These are phyloP conservation scores for Corchorus olitorius DNA, from an alignment of 345 rosid species.

Conservation along the genomic window DNA sequence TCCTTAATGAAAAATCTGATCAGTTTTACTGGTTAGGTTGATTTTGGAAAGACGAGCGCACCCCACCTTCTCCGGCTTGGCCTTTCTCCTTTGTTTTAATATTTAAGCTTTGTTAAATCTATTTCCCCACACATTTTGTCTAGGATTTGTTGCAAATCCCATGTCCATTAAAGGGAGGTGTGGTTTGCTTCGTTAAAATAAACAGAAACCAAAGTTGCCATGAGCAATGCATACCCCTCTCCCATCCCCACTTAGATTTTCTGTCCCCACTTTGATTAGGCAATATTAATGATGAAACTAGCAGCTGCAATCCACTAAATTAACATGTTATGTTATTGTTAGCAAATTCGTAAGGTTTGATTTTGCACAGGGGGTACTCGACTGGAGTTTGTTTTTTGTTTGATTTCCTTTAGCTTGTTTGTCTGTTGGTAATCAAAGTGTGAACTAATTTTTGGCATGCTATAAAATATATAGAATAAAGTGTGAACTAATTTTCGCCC, in stretches of 20 bases:
- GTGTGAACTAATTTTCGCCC: too few species aligned
- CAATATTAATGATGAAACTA: too few species aligned
- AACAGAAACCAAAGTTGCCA: background rate
- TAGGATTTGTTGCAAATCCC: background rate
- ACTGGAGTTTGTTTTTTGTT: too few species aligned
- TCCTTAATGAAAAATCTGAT: background rate
- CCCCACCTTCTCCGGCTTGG: background rate
- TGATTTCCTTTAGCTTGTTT: too few species aligned
- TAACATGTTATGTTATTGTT: too few species aligned
- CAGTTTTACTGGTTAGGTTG: background rate
- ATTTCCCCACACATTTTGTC: background rate
- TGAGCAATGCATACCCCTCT: background rate
- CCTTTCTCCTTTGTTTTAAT: background rate
- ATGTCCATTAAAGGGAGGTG: background rate
- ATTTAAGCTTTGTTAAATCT: background rate
- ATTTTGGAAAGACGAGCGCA: background rate
- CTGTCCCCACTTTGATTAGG: conserved; percentile 2
- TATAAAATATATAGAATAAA: too few species aligned
- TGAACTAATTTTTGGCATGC: too few species aligned
- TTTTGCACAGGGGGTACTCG: too few species aligned
- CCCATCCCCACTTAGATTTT: background rate
- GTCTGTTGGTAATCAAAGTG: too few species aligned
- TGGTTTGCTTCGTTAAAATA: background rate
- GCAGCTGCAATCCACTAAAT: too few species aligned
- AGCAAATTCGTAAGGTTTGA: too few species aligned